Percentiles rank a stretch among this genome's conserved stretches.
These are phyloP conservation scores for Leishmania martiniquensis DNA, from an alignment of 208 protist species.

Conservation along the genomic window DNA sequence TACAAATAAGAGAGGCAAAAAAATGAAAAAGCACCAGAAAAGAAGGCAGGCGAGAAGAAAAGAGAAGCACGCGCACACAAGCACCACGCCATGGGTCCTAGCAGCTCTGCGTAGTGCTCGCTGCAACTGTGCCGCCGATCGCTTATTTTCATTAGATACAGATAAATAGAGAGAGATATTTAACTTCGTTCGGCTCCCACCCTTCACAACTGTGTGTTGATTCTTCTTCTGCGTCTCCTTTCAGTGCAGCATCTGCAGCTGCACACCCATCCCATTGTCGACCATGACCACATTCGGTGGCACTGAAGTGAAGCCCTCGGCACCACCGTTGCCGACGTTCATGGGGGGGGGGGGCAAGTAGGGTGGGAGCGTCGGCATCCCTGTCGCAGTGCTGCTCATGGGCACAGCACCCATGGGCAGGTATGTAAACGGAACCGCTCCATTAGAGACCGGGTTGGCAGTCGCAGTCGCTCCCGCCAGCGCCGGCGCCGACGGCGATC, in stretches of 20 bases:
- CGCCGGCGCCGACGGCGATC: not conserved
- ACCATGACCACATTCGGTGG: slow-evolving; percentile 9
- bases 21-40: not conserved
- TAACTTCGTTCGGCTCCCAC: too few species aligned
- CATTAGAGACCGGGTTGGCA: not conserved
- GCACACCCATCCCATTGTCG: slow-evolving; percentile 14
- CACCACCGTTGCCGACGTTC: not conserved
- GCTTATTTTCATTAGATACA: not conserved
- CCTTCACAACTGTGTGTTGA: too few species aligned
- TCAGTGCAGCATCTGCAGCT: slow-evolving; percentile 25
- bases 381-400: not conserved
- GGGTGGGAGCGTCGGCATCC: slow-evolving; percentile 4
- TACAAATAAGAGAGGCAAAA: not conserved
- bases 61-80: not conserved
- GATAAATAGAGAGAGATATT: too few species aligned
- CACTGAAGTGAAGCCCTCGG: not conserved
- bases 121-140: not conserved
- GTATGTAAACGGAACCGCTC: slow-evolving; percentile 3
- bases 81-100: not conserved
- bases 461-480: not conserved
- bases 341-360: slow-evolving; percentile 1
- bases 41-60: slow-evolving; percentile 1
- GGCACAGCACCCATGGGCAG: slow-evolving; percentile 9
- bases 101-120: not conserved
- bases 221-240: not conserved